Conservation (phyloP, 2,329 filamentous ascomycete genomes). For the Blastomyces emzantsi region DNA sequence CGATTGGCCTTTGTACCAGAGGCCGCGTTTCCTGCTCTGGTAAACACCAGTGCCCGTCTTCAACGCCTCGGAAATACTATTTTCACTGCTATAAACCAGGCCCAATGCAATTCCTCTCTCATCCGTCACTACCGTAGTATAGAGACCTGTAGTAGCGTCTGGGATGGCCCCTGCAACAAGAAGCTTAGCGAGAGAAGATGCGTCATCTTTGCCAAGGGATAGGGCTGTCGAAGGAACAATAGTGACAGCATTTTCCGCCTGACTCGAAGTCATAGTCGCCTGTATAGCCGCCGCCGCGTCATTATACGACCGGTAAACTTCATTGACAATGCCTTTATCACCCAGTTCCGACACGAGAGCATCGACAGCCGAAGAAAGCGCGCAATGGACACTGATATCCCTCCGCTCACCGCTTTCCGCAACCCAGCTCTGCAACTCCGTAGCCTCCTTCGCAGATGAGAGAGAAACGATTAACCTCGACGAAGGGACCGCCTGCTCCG, state of each 20-base stretch:
- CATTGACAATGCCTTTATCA: constrained; percentile 32
- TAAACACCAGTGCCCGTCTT: constrained; percentile 79
- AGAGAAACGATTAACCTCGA: constrained; percentile 51
- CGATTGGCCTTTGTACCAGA: constrained; percentile 95
- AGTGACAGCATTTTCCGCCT: constrained; percentile 51
- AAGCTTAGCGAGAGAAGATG: constrained; percentile 56
- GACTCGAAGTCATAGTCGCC: constrained; percentile 42
- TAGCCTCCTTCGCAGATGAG: constrained; percentile 30
- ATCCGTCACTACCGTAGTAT: constrained; percentile 86
- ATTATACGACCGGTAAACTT: constrained; percentile 31
- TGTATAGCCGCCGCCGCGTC: constrained; percentile 32
- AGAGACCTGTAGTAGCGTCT: constrained; percentile 72
- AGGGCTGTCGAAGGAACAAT: constrained; percentile 63
- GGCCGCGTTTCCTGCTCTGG: constrained; percentile 85
- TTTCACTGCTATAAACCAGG: constrained; percentile 86
- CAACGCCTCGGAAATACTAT: constrained; percentile 80
- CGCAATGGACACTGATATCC: constrained; percentile 28
- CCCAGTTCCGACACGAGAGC: constrained; percentile 22
- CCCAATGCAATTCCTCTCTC: constrained; percentile 77
- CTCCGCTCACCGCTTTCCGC: constrained; percentile 25
- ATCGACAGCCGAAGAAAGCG: constrained; percentile 22
- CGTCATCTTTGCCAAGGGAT: constrained; percentile 55
- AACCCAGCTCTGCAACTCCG: constrained; percentile 34
- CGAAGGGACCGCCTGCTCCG: constrained; percentile 44
- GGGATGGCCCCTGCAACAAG: constrained; percentile 67